A percentile compares a stretch with the other conserved stretches of the same genome.
Evolutionary conservation across 1,284 basidiomycete genomes (phyloP).

Genomic region (Paramarasmius palmivorus): DNA sequence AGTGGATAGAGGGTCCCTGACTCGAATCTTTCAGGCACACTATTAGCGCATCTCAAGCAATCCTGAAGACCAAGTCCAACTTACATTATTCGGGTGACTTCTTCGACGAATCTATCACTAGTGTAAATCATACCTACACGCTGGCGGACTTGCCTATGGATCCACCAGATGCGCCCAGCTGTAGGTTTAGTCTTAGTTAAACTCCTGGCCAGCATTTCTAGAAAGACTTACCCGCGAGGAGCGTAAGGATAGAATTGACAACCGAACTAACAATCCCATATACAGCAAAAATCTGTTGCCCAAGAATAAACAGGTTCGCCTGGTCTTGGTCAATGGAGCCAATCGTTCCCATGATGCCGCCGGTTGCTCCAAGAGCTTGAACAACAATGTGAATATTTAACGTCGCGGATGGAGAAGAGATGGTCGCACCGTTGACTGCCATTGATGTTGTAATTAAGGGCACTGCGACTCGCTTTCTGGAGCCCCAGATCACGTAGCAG

Average conservation of each 20-base stretch:
- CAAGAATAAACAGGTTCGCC: background rate
- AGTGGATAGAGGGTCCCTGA: too few species aligned
- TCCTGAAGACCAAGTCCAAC: too few species aligned
- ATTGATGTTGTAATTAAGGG: background rate
- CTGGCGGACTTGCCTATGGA: too few species aligned
- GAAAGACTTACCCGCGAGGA: background rate
- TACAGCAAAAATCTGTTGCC: background rate
- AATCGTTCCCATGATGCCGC: background rate
- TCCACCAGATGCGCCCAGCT: too few species aligned
- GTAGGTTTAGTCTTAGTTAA: background rate
- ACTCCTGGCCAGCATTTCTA: background rate
- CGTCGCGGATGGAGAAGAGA: background rate
- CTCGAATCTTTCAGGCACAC: too few species aligned
- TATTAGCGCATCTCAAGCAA: too few species aligned
- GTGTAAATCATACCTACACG: too few species aligned
- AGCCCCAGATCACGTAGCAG: slow-evolving; percentile 1
- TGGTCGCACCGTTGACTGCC: background rate
- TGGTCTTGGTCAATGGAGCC: background rate
- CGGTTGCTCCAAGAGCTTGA: background rate
- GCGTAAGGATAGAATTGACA: background rate
- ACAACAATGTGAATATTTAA: too few species aligned
- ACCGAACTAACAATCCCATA: background rate
- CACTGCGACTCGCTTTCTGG: background rate
- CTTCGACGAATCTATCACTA: too few species aligned
- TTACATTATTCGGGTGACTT: too few species aligned